Evolutionary conservation across 2,329 filamentous ascomycete genomes (phyloP).

Genomic region (Niveomyces coronatus): DNA sequence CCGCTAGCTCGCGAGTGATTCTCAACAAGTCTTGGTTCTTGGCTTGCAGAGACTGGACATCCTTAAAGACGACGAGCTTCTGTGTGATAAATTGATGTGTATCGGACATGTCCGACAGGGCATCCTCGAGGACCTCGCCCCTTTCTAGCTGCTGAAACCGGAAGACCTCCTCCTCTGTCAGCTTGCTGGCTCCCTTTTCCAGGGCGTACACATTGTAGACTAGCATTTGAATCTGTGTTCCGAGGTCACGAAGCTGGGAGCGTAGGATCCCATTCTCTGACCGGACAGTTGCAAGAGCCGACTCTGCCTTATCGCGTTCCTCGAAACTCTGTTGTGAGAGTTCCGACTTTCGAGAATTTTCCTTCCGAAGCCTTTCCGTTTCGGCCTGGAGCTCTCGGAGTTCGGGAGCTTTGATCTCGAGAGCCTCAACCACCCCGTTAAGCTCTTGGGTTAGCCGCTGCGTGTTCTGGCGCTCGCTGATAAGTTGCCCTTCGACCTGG

Average conservation of each 20-base stretch:
- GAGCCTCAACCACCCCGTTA: conserved; percentile 73
- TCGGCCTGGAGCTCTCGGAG: conserved; percentile 78
- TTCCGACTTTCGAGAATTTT: conserved; percentile 76
- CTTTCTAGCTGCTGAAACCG: conserved; percentile 69
- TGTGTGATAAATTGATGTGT: conserved; percentile 85
- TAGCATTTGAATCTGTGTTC: conserved; percentile 81
- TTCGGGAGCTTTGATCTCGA: conserved; percentile 81
- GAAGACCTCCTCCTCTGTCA: conserved; percentile 60
- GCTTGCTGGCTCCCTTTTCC: conserved; percentile 65
- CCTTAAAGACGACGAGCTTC: conserved; percentile 81
- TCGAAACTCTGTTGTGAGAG: conserved; percentile 73
- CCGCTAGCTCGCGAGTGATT: conserved; percentile 73
- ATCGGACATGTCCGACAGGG: conserved; percentile 64
- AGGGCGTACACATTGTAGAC: conserved; percentile 76
- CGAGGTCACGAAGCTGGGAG: conserved; percentile 80
- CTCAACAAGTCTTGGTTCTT: conserved; percentile 80
- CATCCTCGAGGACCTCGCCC: conserved; percentile 62
- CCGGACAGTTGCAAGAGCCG: conserved; percentile 52
- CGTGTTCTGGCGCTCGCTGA: conserved; percentile 62
- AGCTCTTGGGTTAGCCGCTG: conserved; percentile 66
- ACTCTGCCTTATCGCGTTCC: conserved; percentile 75
- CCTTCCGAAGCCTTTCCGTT: conserved; percentile 66
- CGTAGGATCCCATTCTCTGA: conserved; percentile 69
- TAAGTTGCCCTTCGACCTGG: conserved; percentile 61
- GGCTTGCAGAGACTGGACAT: conserved; percentile 71